phyloP scores from a whole-genome alignment of 306 rosid genomes.

The Casuarina cunninghamiana region DNA sequence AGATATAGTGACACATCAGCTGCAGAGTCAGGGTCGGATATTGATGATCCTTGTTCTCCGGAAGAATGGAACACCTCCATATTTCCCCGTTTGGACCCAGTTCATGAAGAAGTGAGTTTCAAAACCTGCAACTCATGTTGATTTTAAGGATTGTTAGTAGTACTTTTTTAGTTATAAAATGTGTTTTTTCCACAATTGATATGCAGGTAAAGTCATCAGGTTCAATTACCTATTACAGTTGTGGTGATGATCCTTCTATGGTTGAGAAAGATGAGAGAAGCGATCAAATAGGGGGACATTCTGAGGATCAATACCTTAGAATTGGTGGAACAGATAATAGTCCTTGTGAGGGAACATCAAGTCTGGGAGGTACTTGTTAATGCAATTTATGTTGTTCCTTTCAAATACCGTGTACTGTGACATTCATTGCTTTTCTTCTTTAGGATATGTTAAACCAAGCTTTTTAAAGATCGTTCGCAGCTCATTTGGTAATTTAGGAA shows the following conservation, averaged over 20 bases:
- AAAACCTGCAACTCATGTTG: slow-evolving; percentile 5
- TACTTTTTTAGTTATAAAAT: neutral
- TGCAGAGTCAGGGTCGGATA: slow-evolving; percentile 72
- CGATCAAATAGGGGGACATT: slow-evolving; percentile 28
- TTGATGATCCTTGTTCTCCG: slow-evolving; percentile 70
- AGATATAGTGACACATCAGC: slow-evolving; percentile 61
- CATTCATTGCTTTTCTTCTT: slow-evolving; percentile 20
- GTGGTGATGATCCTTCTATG: slow-evolving; percentile 62
- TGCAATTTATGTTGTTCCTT: slow-evolving; percentile 44
- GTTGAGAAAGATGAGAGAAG: slow-evolving; percentile 35
- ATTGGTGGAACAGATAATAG: slow-evolving; percentile 27
- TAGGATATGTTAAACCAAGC: slow-evolving; percentile 9
- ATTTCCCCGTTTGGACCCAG: slow-evolving; percentile 61
- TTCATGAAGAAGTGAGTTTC: slow-evolving; percentile 78
- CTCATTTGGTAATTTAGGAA: slow-evolving; percentile 5
- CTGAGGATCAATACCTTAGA: slow-evolving; percentile 36
- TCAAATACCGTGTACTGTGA: slow-evolving; percentile 14
- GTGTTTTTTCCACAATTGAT: slow-evolving; percentile 15
- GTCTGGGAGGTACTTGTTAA: slow-evolving; percentile 58
- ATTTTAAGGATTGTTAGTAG: slow-evolving; percentile 7
- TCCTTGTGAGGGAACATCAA: slow-evolving; percentile 32
- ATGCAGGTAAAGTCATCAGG: slow-evolving; percentile 56
- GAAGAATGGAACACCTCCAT: slow-evolving; percentile 45
- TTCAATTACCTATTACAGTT: slow-evolving; percentile 64
- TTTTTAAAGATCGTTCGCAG: neutral